A percentile compares a stretch with the other conserved stretches of the same genome.
phyloP scores from a whole-genome alignment of 1,139 yeast species.

The Scheffersomyces illinoinensis region DNA sequence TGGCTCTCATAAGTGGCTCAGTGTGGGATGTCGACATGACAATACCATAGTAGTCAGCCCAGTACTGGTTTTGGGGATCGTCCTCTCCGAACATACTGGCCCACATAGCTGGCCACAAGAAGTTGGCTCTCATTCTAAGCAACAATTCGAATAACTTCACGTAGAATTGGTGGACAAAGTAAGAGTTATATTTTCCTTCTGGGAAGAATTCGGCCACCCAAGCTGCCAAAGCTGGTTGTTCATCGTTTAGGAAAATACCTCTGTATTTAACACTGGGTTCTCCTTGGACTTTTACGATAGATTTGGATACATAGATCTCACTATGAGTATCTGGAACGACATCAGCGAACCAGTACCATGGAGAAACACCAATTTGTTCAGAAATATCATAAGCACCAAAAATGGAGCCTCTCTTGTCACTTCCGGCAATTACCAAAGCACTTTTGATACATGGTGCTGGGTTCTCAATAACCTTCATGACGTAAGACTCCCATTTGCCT shows the following conservation, averaged over 20 bases:
- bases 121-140: conserved; percentile 15
- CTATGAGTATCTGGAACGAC: background rate
- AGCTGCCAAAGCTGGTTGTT: conserved; percentile 15
- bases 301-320: conserved; percentile 9
- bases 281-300: conserved; percentile 9
- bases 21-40: conserved; percentile 21
- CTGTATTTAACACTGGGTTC: conserved; percentile 17
- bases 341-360: conserved; percentile 14
- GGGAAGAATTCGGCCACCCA: conserved; percentile 13
- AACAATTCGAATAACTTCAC: conserved; percentile 13
- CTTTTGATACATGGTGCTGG: background rate
- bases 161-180: conserved; percentile 16
- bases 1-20: conserved; percentile 18
- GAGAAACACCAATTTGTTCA: conserved; percentile 10
- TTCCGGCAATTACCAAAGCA: background rate
- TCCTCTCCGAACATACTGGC: conserved; percentile 17
- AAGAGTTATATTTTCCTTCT: conserved; percentile 13
- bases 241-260: conserved; percentile 17
- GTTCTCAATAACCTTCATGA: background rate
- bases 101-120: conserved; percentile 21
- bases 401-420: background rate
- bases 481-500: conserved; percentile 18
- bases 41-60: conserved; percentile 20
- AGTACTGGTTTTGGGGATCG: conserved; percentile 14
- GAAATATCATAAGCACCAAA: background rate